Conservation (phyloP, 1,284 basidiomycete genomes). For the Microbotryomycetes sp. region DNA sequence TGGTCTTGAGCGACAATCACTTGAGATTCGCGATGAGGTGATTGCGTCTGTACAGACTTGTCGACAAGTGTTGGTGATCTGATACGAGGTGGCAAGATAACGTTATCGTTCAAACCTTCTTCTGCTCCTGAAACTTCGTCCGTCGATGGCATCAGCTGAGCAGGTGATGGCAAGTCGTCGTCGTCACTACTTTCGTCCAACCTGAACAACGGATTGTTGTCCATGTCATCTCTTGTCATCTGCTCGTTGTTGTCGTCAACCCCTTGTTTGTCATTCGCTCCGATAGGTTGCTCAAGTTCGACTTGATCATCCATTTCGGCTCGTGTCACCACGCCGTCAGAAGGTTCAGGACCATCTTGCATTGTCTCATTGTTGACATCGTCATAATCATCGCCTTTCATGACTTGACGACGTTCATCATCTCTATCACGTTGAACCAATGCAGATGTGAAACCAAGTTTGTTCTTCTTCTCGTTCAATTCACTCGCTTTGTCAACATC, state of each 20-base stretch:
- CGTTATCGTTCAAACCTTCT: neutral
- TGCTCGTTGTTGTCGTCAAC: neutral
- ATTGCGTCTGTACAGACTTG: neutral
- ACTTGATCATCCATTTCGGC: neutral
- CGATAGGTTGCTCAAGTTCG: neutral
- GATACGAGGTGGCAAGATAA: neutral
- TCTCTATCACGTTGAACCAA: constrained; percentile 1
- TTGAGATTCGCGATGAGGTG: no score
- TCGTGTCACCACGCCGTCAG: no score
- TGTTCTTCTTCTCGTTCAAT: constrained; percentile 3
- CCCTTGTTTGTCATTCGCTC: neutral
- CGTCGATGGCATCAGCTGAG: neutral
- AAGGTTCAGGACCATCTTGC: neutral
- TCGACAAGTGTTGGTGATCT: neutral
- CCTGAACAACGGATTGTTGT: no score
- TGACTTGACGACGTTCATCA: neutral
- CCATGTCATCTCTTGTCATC: no score
- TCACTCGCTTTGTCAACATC: constrained; percentile 1
- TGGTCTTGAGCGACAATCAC: no score
- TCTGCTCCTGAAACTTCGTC: neutral
- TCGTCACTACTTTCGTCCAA: neutral
- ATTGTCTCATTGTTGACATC: neutral
- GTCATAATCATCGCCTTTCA: neutral
- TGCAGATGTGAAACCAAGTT: constrained; percentile 3
- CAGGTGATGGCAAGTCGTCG: neutral